Conservation (phyloP, 2,329 filamentous ascomycete species). For the Diaporthe velutina region DNA sequence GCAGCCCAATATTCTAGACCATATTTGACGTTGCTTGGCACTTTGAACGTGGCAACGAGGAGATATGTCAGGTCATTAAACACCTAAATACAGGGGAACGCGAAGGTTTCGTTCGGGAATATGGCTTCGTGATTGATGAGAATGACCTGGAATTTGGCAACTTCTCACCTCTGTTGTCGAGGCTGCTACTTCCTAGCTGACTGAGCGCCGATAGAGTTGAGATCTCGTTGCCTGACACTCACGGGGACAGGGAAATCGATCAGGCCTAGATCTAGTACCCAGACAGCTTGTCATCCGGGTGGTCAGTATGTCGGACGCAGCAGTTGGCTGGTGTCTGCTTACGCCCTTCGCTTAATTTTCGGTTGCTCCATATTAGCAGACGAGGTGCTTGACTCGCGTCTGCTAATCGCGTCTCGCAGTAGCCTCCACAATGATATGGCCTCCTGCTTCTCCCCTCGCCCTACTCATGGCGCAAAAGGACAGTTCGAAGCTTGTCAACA, state of each 20-base stretch:
- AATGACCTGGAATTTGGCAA: accelerated
- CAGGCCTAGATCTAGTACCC: too few species aligned
- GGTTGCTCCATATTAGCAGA: not conserved
- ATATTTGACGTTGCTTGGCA: not conserved
- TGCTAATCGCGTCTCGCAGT: not conserved
- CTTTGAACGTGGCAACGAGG: too few species aligned
- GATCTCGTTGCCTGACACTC: too few species aligned
- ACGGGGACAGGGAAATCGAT: too few species aligned
- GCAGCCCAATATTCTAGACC: not conserved
- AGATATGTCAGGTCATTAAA: too few species aligned
- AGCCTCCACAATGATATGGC: not conserved
- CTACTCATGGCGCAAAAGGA: not conserved
- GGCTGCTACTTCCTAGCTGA: too few species aligned
- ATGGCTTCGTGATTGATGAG: too few species aligned
- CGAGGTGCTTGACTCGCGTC: not conserved
- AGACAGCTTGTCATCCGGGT: not conserved
- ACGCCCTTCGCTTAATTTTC: not conserved
- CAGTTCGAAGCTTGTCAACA: not conserved
- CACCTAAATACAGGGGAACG: too few species aligned
- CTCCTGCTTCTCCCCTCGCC: not conserved
- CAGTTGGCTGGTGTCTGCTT: not conserved
- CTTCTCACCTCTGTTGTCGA: too few species aligned
- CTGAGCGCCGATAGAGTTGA: too few species aligned
- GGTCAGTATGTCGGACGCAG: not conserved
- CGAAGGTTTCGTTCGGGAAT: too few species aligned